Conservation (phyloP, 2,329 filamentous ascomycete species). For the Botrytis deweyae region DNA sequence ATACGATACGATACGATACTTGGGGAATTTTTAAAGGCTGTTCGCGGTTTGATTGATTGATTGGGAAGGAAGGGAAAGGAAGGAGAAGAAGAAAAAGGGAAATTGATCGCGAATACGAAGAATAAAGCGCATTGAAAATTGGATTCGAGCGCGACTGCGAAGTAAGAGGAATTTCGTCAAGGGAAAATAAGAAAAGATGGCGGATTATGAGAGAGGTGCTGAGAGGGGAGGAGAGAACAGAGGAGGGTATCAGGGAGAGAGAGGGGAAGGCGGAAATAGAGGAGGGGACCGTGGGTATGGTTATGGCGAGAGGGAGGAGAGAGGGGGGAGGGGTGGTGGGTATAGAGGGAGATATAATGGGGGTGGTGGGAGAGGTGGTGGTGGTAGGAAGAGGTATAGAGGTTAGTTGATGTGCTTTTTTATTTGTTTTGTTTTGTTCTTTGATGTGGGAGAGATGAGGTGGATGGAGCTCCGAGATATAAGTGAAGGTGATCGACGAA, state of each 20-base stretch:
- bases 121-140: background rate
- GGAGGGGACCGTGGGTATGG: conserved; percentile 38
- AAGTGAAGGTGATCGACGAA: background rate
- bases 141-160: background rate
- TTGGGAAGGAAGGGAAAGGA: background rate
- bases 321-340: conserved; percentile 28
- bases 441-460: background rate
- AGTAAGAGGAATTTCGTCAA: background rate
- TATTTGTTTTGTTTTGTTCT: background rate
- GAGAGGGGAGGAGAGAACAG: background rate
- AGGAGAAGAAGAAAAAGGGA: background rate
- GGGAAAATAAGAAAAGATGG: background rate
- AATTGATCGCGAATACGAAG: background rate
- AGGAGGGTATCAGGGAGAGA: background rate
- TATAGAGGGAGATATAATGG: conserved; percentile 40
- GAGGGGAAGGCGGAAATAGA: background rate
- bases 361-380: conserved; percentile 49
- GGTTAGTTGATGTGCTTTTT: conserved; percentile 50
- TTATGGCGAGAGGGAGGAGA: background rate
- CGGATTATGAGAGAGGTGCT: conserved; percentile 6
- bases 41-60: background rate
- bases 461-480: background rate
- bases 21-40: background rate
- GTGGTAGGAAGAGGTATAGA: conserved; percentile 77
- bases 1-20: background rate